Evolutionary conservation across 78 protist genomes (phyloP).

Genomic region (Isochrysis galbana): DNA sequence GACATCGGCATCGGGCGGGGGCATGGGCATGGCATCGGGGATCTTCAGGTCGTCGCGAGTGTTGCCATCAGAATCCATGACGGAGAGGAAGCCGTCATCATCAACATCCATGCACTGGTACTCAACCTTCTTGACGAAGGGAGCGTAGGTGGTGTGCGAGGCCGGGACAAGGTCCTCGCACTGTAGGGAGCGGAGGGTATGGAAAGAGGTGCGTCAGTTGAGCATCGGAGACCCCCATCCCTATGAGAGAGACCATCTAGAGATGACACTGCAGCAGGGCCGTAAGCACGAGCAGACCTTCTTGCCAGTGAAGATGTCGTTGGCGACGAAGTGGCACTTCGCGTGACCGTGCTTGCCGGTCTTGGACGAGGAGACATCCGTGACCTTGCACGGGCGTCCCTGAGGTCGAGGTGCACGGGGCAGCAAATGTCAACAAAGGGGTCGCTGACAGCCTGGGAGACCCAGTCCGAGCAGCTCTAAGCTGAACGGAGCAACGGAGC

Average conservation of each 20-base stretch:
- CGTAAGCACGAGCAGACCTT: slow-evolving; percentile 56
- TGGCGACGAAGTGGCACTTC: slow-evolving; percentile 88
- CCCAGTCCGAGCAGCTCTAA: no score
- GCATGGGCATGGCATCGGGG: slow-evolving; percentile 26
- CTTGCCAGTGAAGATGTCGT: slow-evolving; percentile 96
- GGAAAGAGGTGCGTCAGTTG: background rate
- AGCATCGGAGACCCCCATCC: no score
- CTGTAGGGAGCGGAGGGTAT: background rate
- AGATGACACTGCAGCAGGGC: no score
- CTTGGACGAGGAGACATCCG: slow-evolving; percentile 88
- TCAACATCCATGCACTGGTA: slow-evolving; percentile 72
- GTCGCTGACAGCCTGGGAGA: no score
- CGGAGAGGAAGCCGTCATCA: slow-evolving; percentile 67
- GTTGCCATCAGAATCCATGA: slow-evolving; percentile 62
- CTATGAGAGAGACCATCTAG: background rate
- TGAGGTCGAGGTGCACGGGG: no score
- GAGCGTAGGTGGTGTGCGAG: slow-evolving; percentile 93
- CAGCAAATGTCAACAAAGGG: no score
- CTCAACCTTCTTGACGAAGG: slow-evolving; percentile 81
- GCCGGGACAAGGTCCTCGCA: slow-evolving; percentile 89
- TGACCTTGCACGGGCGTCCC: slow-evolving; percentile 84
- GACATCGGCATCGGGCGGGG: background rate
- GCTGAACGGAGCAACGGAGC: no score
- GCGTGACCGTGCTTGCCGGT: slow-evolving; percentile 99
- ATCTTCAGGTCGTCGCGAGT: slow-evolving; percentile 67